Base-by-base conservation (phyloP, 2,329 filamentous ascomycete genomes). In the Mycosphaerella sp. region DNA sequence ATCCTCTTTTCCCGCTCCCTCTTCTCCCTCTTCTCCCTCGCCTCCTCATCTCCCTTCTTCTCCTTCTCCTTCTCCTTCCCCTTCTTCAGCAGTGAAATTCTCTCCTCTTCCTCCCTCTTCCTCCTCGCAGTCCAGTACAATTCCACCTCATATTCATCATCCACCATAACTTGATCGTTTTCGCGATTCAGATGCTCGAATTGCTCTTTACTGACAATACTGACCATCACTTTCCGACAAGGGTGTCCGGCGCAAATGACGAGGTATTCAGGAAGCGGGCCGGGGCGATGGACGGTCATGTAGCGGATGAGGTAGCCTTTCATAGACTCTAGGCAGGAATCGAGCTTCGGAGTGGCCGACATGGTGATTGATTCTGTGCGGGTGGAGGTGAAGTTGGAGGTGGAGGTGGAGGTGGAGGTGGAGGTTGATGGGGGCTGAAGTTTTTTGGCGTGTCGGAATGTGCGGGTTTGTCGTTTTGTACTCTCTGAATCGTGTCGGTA, bases 231-330 rank as follows among this genome's bases (percentile, higher is more conserved):
- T 17, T 29, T 45, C 31, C 29, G 29, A 10, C 23, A 11, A 10
- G 48, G 48, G 17, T 51, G 48, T 41, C 48, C 48, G 34, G 34
- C 32, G 23, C 41, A 45, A 21, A 51, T 12, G 31, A 51, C 11
- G 10, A 51, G 14, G 48, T 51, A 21, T 31, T 44, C 17, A 6
- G 41, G 41, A 31, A n/a, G 17, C 6, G 40, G 32, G 41, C 11
- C 9, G 4, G 17, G 32, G 11, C 32, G n/a, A 17, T 45, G 14
- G 32, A 12, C 32, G 1, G 6, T 17, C 21, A 51, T n/a, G 42
- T 34, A 51, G 41, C 1, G 1, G 17, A 11, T 8, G n/a, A 51
- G 36, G 31, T 45, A 51, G 8, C 12, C 12, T 6, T 32, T 12
- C 10, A 51, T 38, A 42, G 34, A 31, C 14, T 45, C 32, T 17